phyloP scores from a whole-genome alignment of 805 yeast species.

The Lipomyces mesembrius region DNA sequence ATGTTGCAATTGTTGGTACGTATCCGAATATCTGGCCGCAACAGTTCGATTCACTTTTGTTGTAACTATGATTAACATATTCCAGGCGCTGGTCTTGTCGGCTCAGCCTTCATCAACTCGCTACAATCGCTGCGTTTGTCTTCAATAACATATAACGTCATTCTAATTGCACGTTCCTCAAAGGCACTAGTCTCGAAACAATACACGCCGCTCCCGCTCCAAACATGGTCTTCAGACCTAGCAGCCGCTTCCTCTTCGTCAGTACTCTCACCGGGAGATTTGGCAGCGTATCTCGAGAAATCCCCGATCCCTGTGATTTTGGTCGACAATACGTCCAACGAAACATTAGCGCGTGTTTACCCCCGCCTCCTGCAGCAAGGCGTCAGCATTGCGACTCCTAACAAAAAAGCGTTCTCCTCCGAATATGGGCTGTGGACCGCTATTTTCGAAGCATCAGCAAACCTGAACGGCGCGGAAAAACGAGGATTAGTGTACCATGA shows the following conservation, averaged over 20 bases:
- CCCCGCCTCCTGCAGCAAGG: constrained; percentile 75
- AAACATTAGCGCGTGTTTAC: constrained; percentile 73
- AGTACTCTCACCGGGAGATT: constrained; percentile 60
- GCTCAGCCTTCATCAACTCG: constrained; percentile 78
- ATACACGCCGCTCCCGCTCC: constrained; percentile 70
- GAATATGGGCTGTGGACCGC: constrained; percentile 74
- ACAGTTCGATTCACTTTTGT: not conserved
- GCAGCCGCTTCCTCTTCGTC: constrained; percentile 51
- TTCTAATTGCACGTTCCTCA: constrained; percentile 75
- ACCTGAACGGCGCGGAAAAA: constrained; percentile 43
- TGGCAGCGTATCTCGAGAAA: constrained; percentile 64
- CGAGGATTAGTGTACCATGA: constrained; percentile 92
- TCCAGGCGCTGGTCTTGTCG: constrained; percentile 91
- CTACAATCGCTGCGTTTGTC: constrained; percentile 52
- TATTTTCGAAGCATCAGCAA: constrained; percentile 61
- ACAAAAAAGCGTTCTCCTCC: constrained; percentile 94
- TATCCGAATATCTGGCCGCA: not conserved
- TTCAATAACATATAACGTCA: constrained; percentile 71
- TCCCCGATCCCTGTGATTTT: constrained; percentile 78
- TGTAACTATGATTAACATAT: not conserved
- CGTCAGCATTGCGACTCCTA: constrained; percentile 95
- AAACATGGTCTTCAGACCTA: constrained; percentile 59
- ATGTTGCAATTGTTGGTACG: constrained; percentile 71
- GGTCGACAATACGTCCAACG: constrained; percentile 93
- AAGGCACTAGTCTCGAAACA: constrained; percentile 71